Percentiles rank a stretch among this genome's conserved stretches.
phyloP scores from a whole-genome alignment of 306 rosid species.

The Vicia villosa region DNA sequence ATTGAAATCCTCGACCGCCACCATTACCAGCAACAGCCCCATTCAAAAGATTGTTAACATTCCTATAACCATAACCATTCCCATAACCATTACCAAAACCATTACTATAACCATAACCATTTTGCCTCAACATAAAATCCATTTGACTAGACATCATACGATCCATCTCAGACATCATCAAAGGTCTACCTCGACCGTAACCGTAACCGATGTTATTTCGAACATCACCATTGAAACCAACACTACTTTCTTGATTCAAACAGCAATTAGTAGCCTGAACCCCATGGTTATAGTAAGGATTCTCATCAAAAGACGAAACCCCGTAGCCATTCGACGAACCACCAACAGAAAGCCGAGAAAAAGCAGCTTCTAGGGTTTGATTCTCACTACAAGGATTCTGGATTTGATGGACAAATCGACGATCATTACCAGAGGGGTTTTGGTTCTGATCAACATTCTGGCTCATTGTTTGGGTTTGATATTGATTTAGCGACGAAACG shows the following conservation, averaged over 20 bases:
- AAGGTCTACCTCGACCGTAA: not conserved
- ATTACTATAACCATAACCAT: not conserved
- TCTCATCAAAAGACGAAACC: not conserved
- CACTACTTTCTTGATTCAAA: not conserved
- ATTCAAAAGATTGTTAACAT: constrained; percentile 7
- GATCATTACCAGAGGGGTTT: not conserved
- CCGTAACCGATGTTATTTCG: not conserved
- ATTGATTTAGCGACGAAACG: not conserved
- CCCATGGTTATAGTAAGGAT: not conserved
- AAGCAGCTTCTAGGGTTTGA: constrained; percentile 47
- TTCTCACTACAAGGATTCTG: not conserved
- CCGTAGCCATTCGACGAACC: not conserved
- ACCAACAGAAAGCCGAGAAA: constrained; percentile 43
- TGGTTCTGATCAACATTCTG: not conserved
- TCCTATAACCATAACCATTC: not conserved
- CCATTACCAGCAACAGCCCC: not conserved
- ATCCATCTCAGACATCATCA: too few species aligned
- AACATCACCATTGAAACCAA: not conserved
- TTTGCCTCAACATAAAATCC: constrained; percentile 3
- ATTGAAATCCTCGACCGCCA: not conserved
- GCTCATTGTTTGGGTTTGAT: not conserved
- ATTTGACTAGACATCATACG: too few species aligned
- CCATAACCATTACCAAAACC: not conserved
- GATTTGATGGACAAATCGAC: not conserved
- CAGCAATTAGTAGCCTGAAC: not conserved